Conservation (phyloP, 148 eudicot species). For the Heliamphora exappendiculata region DNA sequence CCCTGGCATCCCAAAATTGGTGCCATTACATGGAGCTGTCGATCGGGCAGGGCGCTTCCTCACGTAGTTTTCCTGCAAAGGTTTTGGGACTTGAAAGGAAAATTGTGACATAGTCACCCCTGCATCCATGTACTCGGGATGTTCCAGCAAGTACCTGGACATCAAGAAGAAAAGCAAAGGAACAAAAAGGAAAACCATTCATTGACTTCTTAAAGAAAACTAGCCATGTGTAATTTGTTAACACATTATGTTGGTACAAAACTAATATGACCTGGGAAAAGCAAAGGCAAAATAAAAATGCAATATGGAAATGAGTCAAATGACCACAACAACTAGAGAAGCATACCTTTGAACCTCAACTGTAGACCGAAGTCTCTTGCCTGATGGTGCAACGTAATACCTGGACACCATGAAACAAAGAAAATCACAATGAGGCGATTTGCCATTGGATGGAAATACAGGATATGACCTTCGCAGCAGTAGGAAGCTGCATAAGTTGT, state of each 20-base stretch:
- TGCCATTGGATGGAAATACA: conserved; percentile 5
- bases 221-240: neutral
- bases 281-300: neutral
- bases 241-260: neutral
- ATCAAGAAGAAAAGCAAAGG: neutral
- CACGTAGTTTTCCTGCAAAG: conserved; percentile 83
- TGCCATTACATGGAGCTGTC: conserved; percentile 21
- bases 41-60: conserved; percentile 62
- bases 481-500: neutral
- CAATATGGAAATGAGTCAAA: neutral
- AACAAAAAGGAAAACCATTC: neutral
- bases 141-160: conserved; percentile 63
- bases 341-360: conserved; percentile 76
- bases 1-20: conserved; percentile 4
- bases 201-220: neutral
- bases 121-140: conserved; percentile 49
- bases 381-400: conserved; percentile 79
- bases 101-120: conserved; percentile 66
- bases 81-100: conserved; percentile 86
- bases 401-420: conserved; percentile 33
- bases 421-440: neutral
- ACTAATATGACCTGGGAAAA: neutral
- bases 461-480: neutral
- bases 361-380: conserved; percentile 84
- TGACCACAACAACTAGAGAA: neutral